phyloP scores from a whole-genome alignment of 2,329 filamentous ascomycete species.

The Atkinsonella texensis region DNA sequence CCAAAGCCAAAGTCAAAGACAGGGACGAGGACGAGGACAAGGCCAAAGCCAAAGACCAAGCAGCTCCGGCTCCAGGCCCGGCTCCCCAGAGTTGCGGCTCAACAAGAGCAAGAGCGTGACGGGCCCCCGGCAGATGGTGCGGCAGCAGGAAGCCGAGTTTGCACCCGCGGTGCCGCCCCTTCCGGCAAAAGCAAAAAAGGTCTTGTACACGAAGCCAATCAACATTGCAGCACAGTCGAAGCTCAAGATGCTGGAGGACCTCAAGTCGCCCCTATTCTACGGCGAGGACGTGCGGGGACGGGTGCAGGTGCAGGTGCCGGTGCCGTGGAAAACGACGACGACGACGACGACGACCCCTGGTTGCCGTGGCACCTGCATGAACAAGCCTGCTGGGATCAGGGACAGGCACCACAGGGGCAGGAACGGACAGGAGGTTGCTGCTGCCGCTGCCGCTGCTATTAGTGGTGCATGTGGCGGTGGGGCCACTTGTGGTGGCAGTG shows the following conservation, averaged over 20 bases:
- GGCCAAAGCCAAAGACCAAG: not conserved
- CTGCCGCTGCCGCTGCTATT: too few species aligned
- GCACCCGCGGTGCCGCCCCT: not conserved
- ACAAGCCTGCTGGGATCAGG: not conserved
- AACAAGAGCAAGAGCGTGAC: conserved; percentile 8
- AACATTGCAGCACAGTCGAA: conserved; percentile 5
- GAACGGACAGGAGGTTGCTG: too few species aligned
- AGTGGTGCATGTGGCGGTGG: too few species aligned
- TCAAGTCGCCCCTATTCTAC: conserved; percentile 2
- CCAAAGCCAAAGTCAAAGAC: not conserved
- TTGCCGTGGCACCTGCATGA: conserved; percentile 1
- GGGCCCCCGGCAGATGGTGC: conserved; percentile 1
- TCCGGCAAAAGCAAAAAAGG: not conserved
- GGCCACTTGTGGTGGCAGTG: not conserved
- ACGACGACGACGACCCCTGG: too few species aligned
- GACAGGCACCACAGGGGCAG: not conserved
- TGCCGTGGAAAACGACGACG: not conserved
- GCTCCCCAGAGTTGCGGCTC: conserved; percentile 7
- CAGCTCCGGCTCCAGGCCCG: not conserved
- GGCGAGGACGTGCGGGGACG: not conserved
- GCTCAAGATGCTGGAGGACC: conserved; percentile 4
- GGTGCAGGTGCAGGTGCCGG: too few species aligned
- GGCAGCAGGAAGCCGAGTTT: not conserved
- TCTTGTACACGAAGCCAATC: conserved; percentile 6
- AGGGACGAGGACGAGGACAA: not conserved